Conservation (phyloP, 2,329 filamentous ascomycete genomes). For the Pyricularia sp. region DNA sequence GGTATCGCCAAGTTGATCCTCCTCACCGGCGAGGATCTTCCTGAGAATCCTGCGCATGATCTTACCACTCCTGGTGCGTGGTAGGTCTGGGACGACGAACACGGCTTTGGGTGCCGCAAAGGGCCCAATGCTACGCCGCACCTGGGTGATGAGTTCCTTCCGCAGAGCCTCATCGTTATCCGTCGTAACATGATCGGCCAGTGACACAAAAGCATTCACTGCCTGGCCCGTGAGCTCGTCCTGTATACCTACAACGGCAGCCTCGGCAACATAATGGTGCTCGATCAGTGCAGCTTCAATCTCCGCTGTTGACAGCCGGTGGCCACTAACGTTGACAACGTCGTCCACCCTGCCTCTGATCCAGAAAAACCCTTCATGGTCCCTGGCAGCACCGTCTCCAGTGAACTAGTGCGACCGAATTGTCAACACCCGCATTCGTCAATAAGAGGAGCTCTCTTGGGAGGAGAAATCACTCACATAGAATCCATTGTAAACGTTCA, state of each 20-base stretch:
- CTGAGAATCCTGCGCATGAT: conserved; percentile 96
- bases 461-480: conserved; percentile 53
- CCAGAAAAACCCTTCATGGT: conserved; percentile 99
- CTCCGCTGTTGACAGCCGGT: conserved; percentile 91
- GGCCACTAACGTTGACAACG: conserved; percentile 94
- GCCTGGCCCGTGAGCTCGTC: conserved; percentile 96
- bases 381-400: conserved; percentile 85
- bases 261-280: conserved; percentile 79
- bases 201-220: conserved; percentile 88
- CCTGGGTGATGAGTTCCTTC: conserved; percentile 89
- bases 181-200: conserved; percentile 50
- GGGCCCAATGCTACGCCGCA: conserved; percentile 92
- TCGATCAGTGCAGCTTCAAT: conserved; percentile 96
- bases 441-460: background rate
- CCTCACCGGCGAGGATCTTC: conserved; percentile 94
- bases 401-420: conserved; percentile 48
- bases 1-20: conserved; percentile 89
- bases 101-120: conserved; percentile 95
- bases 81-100: conserved; percentile 81
- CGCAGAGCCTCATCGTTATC: conserved; percentile 67
- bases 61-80: conserved; percentile 96
- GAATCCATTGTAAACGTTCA: conserved; percentile 96
- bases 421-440: conserved; percentile 3
- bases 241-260: conserved; percentile 82
- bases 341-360: conserved; percentile 97